Conservation (phyloP, 2,329 filamentous ascomycete species). For the Aureobasidium sp. region DNA sequence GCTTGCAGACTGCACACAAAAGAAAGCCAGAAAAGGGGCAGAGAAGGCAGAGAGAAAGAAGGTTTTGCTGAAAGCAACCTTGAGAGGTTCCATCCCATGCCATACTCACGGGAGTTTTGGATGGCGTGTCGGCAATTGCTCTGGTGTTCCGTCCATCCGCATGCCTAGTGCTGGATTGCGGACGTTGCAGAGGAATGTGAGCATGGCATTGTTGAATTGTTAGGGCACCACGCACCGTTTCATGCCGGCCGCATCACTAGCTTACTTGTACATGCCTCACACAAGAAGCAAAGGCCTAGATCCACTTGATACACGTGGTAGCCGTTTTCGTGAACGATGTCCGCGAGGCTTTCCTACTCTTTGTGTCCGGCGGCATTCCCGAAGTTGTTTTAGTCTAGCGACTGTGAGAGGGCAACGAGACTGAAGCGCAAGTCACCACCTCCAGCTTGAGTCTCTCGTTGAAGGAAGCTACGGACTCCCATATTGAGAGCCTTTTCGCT, state of each 20-base stretch:
- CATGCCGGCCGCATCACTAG: background rate
- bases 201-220: background rate
- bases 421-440: slow-evolving; percentile 56
- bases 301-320: slow-evolving; percentile 1
- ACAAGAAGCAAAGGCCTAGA: background rate
- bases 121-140: background rate
- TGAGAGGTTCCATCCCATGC: background rate
- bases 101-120: background rate
- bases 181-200: slow-evolving; percentile 4
- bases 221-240: background rate
- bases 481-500: slow-evolving; percentile 66
- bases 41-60: background rate
- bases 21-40: background rate
- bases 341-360: background rate
- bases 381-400: slow-evolving; percentile 40
- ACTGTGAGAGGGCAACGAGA: slow-evolving; percentile 51
- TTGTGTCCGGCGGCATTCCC: background rate
- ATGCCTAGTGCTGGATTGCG: background rate
- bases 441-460: slow-evolving; percentile 45
- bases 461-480: slow-evolving; percentile 56
- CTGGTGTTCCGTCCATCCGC: background rate
- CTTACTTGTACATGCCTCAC: background rate
- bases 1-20: slow-evolving; percentile 2
- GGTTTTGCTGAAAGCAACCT: slow-evolving; percentile 6
- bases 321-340: background rate